Percentiles rank a stretch among this genome's conserved stretches.
These are phyloP conservation scores for Ceratobasidium sp. DNA, from an alignment of 1,284 basidiomycete species.

Conservation along the genomic window DNA sequence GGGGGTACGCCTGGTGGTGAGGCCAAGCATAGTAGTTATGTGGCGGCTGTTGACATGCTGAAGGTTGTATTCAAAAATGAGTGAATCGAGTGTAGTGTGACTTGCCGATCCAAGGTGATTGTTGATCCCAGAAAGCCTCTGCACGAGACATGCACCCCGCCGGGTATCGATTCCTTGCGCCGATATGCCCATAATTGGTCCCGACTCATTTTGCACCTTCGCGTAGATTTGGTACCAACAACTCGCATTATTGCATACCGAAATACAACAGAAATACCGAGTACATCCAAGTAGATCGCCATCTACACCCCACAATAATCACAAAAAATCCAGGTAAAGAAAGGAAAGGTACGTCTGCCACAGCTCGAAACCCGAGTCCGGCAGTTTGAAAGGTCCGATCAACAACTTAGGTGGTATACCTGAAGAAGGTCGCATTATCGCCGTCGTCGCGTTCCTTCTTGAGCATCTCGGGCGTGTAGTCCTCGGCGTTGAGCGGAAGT, in stretches of 20 bases:
- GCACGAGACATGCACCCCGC: no score
- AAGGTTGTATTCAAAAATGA: constrained; percentile 10
- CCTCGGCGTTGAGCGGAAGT: constrained; percentile 34
- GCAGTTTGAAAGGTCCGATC: not conserved
- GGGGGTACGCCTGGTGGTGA: not conserved
- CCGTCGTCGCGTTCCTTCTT: constrained; percentile 35
- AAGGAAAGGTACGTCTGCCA: not conserved
- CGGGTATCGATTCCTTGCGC: no score
- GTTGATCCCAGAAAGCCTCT: no score
- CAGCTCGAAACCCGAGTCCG: not conserved
- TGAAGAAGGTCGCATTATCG: constrained; percentile 30
- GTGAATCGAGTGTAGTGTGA: not conserved
- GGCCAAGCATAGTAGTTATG: constrained; percentile 10
- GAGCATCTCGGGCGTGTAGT: constrained; percentile 40
- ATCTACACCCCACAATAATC: constrained; percentile 3
- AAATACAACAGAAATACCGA: constrained; percentile 3
- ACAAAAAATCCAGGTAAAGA: not conserved
- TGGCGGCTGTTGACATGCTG: constrained; percentile 16
- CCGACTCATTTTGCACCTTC: no score
- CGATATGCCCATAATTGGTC: no score
- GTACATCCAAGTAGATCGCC: not conserved
- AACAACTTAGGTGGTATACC: constrained; percentile 27
- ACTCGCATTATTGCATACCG: not conserved
- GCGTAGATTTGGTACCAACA: not conserved
- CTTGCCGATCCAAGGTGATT: no score